Evolutionary conservation across 2,329 filamentous ascomycete genomes (phyloP).

Genomic region (Penicillium glabrum): DNA sequence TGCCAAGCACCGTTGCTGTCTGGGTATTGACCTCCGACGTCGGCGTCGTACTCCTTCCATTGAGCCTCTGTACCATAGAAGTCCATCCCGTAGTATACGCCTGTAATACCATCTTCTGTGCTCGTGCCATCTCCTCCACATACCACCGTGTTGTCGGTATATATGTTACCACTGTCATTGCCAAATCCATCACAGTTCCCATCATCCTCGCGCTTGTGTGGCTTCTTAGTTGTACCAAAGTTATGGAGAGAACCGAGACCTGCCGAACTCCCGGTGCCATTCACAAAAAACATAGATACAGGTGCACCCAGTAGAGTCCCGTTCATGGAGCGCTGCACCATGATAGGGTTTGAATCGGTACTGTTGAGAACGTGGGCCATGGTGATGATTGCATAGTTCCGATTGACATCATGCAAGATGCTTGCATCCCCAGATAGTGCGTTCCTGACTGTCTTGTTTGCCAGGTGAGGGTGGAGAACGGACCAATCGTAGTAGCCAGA

Average conservation of each 20-base stretch:
- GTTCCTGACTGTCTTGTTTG: not conserved
- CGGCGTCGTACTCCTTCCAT: not conserved
- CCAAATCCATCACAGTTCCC: not conserved
- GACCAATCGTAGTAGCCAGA: not conserved
- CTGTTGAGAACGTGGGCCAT: not conserved
- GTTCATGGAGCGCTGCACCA: not conserved
- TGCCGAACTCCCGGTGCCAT: not conserved
- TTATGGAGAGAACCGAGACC: not conserved
- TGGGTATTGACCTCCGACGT: not conserved
- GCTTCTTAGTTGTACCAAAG: not conserved
- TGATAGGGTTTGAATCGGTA: not conserved
- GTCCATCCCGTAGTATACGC: not conserved
- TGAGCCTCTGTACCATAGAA: not conserved
- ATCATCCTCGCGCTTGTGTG: not conserved
- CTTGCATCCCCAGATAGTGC: not conserved
- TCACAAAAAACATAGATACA: not conserved
- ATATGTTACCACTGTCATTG: not conserved
- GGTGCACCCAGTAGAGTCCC: not conserved
- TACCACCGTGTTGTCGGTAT: not conserved
- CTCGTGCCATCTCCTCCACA: not conserved
- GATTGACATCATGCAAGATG: not conserved
- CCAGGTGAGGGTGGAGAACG: not conserved
- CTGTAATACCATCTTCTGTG: not conserved
- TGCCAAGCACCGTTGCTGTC: not conserved
- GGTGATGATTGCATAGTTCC: not conserved